phyloP scores from a whole-genome alignment of 768 basidiomycete genomes.

The Tricholomella constricta region DNA sequence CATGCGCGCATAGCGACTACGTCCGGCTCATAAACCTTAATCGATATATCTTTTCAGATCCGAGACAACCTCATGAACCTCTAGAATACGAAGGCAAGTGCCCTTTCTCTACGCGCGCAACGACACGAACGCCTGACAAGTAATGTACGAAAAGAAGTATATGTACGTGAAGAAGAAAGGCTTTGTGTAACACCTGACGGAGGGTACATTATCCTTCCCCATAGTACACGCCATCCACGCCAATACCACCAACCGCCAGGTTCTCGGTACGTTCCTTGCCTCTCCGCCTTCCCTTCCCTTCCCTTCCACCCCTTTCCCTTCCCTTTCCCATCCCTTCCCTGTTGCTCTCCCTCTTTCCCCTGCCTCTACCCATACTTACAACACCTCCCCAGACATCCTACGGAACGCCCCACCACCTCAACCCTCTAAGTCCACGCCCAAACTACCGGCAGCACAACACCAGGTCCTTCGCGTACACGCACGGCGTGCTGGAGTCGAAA shows the following conservation, averaged over 20 bases:
- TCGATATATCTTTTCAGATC: conserved; percentile 93
- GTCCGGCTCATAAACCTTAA: conserved; percentile 90
- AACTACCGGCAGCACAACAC: conserved; percentile 75
- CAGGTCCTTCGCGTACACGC: conserved; percentile 86
- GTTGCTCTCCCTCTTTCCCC: too few relatives aligned
- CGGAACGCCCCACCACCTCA: conserved; percentile 84
- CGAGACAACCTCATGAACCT: conserved; percentile 98
- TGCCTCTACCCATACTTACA: too few relatives aligned
- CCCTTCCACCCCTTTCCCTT: background rate
- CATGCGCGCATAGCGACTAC: conserved; percentile 78
- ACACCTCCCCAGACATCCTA: conserved; percentile 68
- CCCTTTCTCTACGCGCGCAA: background rate
- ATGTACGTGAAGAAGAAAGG: conserved; percentile 86
- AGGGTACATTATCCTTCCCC: conserved; percentile 98
- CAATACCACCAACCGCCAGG: conserved; percentile 71
- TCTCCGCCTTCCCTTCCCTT: too few relatives aligned
- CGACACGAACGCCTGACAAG: too few relatives aligned
- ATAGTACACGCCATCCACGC: conserved; percentile 88
- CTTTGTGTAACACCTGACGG: conserved; percentile 91
- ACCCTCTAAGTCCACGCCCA: conserved; percentile 79
- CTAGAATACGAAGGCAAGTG: conserved; percentile 74
- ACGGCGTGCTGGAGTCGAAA: conserved; percentile 68
- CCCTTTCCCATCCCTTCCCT: background rate
- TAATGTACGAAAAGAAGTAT: too few relatives aligned
- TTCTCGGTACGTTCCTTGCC: conserved; percentile 74